These are phyloP conservation scores for Aspergillus sclerotiicarbonarius DNA, from an alignment of 495 filamentous ascomycete species.

Conservation along the genomic window DNA sequence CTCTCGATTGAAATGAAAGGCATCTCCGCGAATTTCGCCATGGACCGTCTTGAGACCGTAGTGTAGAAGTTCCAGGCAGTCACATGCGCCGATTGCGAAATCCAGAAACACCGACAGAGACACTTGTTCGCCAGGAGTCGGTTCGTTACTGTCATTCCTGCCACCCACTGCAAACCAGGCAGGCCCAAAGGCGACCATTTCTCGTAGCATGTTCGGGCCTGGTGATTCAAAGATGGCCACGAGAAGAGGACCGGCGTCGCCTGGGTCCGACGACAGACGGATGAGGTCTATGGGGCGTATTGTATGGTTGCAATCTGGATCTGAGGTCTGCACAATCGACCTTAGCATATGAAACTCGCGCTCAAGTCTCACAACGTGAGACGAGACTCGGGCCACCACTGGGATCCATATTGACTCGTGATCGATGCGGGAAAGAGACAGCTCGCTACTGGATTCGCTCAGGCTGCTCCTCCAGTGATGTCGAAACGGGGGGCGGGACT, in stretches of 20 bases:
- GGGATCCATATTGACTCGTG: conserved; percentile 44
- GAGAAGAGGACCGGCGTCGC: conserved; percentile 62
- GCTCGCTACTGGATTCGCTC: conserved; percentile 54
- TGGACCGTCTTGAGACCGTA: conserved; percentile 80
- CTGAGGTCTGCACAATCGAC: conserved; percentile 64
- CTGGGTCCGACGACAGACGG: conserved; percentile 59
- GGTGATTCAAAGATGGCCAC: conserved; percentile 79
- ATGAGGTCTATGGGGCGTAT: conserved; percentile 71
- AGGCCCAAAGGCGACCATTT: conserved; percentile 72
- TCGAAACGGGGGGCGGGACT: conserved; percentile 32
- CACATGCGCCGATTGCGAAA: conserved; percentile 81
- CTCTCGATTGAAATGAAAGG: conserved; percentile 76
- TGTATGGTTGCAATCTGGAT: conserved; percentile 72
- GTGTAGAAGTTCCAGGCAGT: conserved; percentile 83
- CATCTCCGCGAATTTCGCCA: conserved; percentile 82
- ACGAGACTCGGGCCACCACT: conserved; percentile 76
- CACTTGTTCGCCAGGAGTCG: conserved; percentile 56
- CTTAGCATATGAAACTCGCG: conserved; percentile 78
- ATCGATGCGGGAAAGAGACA: conserved; percentile 36
- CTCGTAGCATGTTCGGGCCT: conserved; percentile 67
- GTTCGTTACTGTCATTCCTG: conserved; percentile 48
- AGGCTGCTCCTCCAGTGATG: conserved; percentile 41
- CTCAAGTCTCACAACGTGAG: conserved; percentile 76
- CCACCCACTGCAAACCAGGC: conserved; percentile 61
- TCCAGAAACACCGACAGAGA: conserved; percentile 74